Evolutionary conservation across 176 grass and related monocot genomes (phyloP).

Genomic region (Cenchrus americanus): DNA sequence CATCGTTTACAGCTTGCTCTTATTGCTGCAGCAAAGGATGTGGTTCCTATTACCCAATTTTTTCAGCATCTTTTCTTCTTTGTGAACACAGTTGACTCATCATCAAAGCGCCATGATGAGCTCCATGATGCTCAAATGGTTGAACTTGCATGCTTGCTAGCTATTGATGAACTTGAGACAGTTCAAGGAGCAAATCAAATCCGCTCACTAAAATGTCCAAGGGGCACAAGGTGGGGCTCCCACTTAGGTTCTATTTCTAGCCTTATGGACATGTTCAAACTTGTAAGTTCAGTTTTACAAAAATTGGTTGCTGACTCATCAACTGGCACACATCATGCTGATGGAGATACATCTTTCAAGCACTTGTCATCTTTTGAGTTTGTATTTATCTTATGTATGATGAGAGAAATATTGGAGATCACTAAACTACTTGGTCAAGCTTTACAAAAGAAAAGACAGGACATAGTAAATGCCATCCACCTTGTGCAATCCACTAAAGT

Average conservation of each 20-base stretch:
- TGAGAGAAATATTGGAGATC: slow-evolving; percentile 7
- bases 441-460: background rate
- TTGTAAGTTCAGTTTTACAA: slow-evolving; percentile 14
- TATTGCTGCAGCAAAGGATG: too few species aligned
- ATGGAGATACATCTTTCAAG: slow-evolving; percentile 18
- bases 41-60: too few species aligned
- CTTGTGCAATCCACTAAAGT: slow-evolving; percentile 10
- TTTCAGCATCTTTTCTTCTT: too few species aligned
- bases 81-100: too few species aligned
- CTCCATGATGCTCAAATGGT: too few species aligned
- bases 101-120: too few species aligned
- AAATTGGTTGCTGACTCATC: background rate
- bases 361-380: slow-evolving; percentile 33
- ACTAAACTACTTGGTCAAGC: background rate
- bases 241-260: background rate
- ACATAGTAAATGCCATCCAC: slow-evolving; percentile 1
- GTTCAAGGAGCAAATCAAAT: too few species aligned
- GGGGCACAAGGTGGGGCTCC: background rate
- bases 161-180: too few species aligned
- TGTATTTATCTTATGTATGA: slow-evolving; percentile 30
- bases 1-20: too few species aligned
- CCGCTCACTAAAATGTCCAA: background rate
- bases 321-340: background rate
- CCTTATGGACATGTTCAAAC: slow-evolving; percentile 16
- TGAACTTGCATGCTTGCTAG: too few species aligned